Base-by-base conservation (phyloP, 1,139 yeast species). In the Arxiozyma slooffiae region DNA sequence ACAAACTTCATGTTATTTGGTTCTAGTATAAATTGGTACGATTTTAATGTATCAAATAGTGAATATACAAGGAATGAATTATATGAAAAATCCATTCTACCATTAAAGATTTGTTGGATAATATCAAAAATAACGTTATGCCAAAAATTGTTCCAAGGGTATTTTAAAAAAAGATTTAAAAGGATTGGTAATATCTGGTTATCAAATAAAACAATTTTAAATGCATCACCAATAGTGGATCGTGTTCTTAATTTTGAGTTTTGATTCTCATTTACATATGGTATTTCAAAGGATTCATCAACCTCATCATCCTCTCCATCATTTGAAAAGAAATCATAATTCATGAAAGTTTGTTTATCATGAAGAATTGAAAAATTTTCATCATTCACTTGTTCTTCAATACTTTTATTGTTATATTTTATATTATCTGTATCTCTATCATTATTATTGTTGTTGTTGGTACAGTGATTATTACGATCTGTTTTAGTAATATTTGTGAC, bases 91-190 rank as follows among this genome's bases (percentile, higher is more conserved):
- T 89, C 95, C 90, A 92, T 87, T 20, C 96, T 86, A 0, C 97
- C 98, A 68, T 89, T 90, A 64, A 92, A 77, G 16, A 92, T 85
- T 68, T 92, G 99, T 69, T 94, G 99, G 41, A 92, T 95, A 58
- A 92, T 87, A 68, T 92, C 99, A 71, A 92, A 92, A 8, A 92
- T 97, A 52, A 94, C 98, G 63, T 92, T 92, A 70, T 92, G 99
- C 70, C 95, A 75, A 64, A 92, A 92, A 67, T 92, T 92, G 69
- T 92, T 92, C 98, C 99, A 92, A 5, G 98, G 98, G 68, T 89
- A 92, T 60, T 78, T 77, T 76, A 90, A 85, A 66, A 92, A 90
- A 85, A 92, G 83, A 38, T 81, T 71, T 52, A 90, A 71, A 50
- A 92, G 86, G 48, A 84, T 82, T 45, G 87, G 77, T 48, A 92